Base-by-base conservation (phyloP, 768 basidiomycete genomes). In the Xanthoconium purpureum region DNA sequence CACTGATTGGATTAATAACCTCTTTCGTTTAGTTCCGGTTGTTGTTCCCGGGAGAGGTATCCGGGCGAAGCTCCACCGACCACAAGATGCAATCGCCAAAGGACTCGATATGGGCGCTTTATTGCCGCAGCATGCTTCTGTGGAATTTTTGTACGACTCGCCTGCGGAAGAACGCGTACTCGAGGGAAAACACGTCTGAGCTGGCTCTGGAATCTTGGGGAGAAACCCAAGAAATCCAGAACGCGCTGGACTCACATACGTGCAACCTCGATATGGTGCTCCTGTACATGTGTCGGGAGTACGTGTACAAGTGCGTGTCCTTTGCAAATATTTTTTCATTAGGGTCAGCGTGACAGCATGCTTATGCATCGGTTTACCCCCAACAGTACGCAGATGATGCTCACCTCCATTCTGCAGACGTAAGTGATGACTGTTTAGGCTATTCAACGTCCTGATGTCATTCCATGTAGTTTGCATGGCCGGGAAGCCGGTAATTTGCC, bases 61-160 rank as follows among this genome's bases (percentile, higher is more conserved):
- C 78, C 42, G 82, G 85, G 63, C 81, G 82, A 49, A 65, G 71
- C 18, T 74, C 80, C 7, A 62, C 73, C 40, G 71, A 74, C 24
- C 72, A 72, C 51, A 74, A 77, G 53, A 71, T 73, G 33, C 78
- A 77, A 35, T 85, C 85, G 17, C 78, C 84, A 15, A 91, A 90
- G 66, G 87, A 91, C 58, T 84, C 85, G 15, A 78, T 92, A 2
- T 91, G 89, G 89, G 89, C 88, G 0, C 74, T 92, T 29, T 89
- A 89, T 63, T 90, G 88, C 71, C 84, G 90, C 35, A 84, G 83
- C 66, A 88, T 91, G 86, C 78, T 92, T 11, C 75, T 91, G 5
- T 92, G 89, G 88, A 87, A 82, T 63, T 86, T 84, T 65, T 85
- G 83, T 60, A 68, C 70, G 24, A 77, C 78, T 47, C 81, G 82